Evolutionary conservation across 129 eudicot species (phyloP), one percentile per base, ranked within the genome.

Genomic region (Arctium lappa): DNA sequence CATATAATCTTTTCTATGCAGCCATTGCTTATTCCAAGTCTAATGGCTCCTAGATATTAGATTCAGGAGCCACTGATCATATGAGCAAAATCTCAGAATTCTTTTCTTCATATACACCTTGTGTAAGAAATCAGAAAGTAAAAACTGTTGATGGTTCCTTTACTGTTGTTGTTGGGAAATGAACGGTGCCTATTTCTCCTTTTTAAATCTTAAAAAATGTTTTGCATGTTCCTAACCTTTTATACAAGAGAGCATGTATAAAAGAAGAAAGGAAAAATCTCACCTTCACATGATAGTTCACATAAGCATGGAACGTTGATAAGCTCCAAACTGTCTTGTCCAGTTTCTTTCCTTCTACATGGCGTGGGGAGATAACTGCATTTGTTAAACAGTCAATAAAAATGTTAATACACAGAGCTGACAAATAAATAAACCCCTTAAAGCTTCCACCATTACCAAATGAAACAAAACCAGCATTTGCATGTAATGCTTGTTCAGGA

Each of bases 241-340:
- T 48, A 18, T 48, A n/a, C 63, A 11, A 4, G 1, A 16, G 7
- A 78, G 2, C 18, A n/a, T 63, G 8, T 63, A 11, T 15, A 1
- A 29, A 36, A 34, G 11, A 15, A 65, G 13, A 77, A 16, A 34
- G 38, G 44, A 69, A 42, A 77, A 66, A 72, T 80, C 82, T 88
- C 85, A 93, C 99, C 97, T 95, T 95, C 48, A 95, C 99, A 85
- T 95, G 99, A 84, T 95, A 95, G 75, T 91, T 91, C 56, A 95
- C 97, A 79, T 91, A 95, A 38, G 99, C 97, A 90, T 88, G 97
- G 80, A 95, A 95, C 12, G 97, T 93, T 72, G 93, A 91, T 81
- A 95, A 85, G 83, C 82, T 95, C 99, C 99, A 95, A 40, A 93
- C 97, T 30, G 99, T 95, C 89, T 87, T 93, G 79, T 95, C 99